Evolutionary conservation across 2,329 filamentous ascomycete species (phyloP).

Genomic region (Aspergillus eucalypticola): DNA sequence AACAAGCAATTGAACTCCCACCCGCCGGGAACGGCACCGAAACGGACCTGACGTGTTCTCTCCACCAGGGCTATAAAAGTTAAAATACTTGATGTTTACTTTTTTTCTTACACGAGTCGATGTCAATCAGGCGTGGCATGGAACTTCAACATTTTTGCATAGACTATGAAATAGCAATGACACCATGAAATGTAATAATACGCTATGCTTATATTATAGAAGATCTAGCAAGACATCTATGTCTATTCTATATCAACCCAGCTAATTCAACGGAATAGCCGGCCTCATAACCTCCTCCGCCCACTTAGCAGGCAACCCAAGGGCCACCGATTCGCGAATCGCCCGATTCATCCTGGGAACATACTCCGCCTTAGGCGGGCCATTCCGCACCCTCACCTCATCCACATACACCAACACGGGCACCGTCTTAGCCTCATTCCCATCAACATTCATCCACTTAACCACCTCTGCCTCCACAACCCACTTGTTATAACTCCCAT

Average conservation of each 20-base stretch:
- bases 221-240: not conserved
- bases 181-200: not conserved
- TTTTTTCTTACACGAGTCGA: not conserved
- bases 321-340: slow-evolving; percentile 38
- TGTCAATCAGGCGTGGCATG: not conserved
- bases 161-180: slow-evolving; percentile 4
- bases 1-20: not conserved
- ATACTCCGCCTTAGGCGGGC: slow-evolving; percentile 41
- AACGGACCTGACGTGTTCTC: not conserved
- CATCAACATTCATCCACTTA: slow-evolving; percentile 32
- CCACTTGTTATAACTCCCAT: slow-evolving; percentile 42
- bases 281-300: slow-evolving; percentile 41
- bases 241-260: not conserved
- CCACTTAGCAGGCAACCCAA: slow-evolving; percentile 40
- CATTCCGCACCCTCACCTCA: slow-evolving; percentile 37
- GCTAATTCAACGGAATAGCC: slow-evolving; percentile 33
- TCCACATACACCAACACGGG: slow-evolving; percentile 45
- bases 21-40: not conserved
- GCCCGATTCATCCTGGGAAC: slow-evolving; percentile 46
- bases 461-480: slow-evolving; percentile 32
- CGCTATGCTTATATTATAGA: not conserved
- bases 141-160: not conserved
- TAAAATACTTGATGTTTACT: not conserved
- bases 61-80: not conserved
- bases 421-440: slow-evolving; percentile 19